These are phyloP conservation scores for Boletus rubescentipes DNA, from an alignment of 768 basidiomycete species.

Conservation along the genomic window DNA sequence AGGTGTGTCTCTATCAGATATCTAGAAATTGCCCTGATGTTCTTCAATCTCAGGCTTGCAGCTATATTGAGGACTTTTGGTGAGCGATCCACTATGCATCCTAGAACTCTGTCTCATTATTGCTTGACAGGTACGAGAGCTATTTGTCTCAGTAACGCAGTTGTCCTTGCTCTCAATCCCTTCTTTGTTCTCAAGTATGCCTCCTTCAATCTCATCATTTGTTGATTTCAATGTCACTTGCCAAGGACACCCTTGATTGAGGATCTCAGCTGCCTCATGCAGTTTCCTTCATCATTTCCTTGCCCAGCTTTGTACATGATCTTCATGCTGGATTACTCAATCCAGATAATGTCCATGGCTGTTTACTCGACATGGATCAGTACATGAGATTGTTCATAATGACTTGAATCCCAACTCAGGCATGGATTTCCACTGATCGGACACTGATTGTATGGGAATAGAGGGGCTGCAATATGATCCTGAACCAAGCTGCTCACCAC, in stretches of 20 bases:
- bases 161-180: conserved; percentile 92
- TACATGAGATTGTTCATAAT: conserved; percentile 88
- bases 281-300: conserved; percentile 81
- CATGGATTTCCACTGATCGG: too few relatives aligned
- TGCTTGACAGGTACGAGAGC: conserved; percentile 67
- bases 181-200: conserved; percentile 95
- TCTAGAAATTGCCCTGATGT: not conserved
- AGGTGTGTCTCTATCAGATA: conserved; percentile 50
- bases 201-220: conserved; percentile 1
- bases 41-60: conserved; percentile 34
- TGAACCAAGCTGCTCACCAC: too few relatives aligned
- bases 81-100: conserved; percentile 36
- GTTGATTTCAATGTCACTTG: not conserved
- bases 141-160: conserved; percentile 89
- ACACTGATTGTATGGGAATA: too few relatives aligned
- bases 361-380: conserved; percentile 91
- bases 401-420: too few relatives aligned
- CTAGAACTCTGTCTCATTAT: too few relatives aligned
- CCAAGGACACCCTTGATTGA: conserved; percentile 76
- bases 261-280: conserved; percentile 88
- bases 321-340: conserved; percentile 77
- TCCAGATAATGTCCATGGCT: conserved; percentile 78
- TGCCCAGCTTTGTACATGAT: conserved; percentile 93
- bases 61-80: conserved; percentile 98
- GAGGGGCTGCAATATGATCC: too few relatives aligned